Evolutionary conservation across 768 basidiomycete genomes (phyloP).

Genomic region (Lactarius psammicola): DNA sequence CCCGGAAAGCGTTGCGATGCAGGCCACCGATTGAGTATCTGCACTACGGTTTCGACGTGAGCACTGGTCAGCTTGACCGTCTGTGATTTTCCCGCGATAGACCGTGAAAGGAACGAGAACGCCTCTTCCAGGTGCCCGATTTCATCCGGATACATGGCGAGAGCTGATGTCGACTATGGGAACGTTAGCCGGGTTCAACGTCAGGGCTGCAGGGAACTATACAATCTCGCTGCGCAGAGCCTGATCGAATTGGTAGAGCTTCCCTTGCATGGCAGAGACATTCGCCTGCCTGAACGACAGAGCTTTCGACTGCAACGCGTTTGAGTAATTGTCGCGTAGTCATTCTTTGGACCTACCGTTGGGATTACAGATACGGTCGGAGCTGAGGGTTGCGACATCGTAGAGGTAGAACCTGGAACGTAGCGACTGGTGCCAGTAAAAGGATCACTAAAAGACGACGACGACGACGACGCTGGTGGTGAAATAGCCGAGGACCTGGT

Average conservation of each 20-base stretch:
- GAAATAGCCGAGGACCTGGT: constrained; percentile 37
- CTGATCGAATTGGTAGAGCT: constrained; percentile 74
- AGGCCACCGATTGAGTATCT: constrained; percentile 75
- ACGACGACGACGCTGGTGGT: constrained; percentile 35
- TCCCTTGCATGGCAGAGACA: constrained; percentile 74
- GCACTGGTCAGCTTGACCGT: constrained; percentile 40
- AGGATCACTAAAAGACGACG: constrained; percentile 27
- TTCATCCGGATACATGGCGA: constrained; percentile 71
- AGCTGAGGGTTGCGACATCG: constrained; percentile 9
- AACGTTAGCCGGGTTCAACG: constrained; percentile 5
- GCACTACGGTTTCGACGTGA: constrained; percentile 62
- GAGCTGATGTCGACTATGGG: constrained; percentile 61
- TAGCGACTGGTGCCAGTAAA: constrained; percentile 29
- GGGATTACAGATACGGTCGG: constrained; percentile 20
- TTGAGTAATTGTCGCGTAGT: neutral
- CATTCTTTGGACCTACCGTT: constrained; percentile 21
- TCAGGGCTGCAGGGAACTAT: constrained; percentile 32
- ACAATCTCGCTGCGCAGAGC: constrained; percentile 67
- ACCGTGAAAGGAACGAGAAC: constrained; percentile 57
- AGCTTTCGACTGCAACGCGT: constrained; percentile 48
- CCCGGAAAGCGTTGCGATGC: constrained; percentile 69
- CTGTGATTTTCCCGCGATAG: constrained; percentile 40
- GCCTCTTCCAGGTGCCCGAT: constrained; percentile 54
- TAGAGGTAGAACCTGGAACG: constrained; percentile 14
- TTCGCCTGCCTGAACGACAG: constrained; percentile 86